A percentile compares a stretch with the other conserved stretches of the same genome.
These are phyloP conservation scores for Haplographium delicatum DNA, from an alignment of 495 filamentous ascomycete genomes.

Conservation along the genomic window DNA sequence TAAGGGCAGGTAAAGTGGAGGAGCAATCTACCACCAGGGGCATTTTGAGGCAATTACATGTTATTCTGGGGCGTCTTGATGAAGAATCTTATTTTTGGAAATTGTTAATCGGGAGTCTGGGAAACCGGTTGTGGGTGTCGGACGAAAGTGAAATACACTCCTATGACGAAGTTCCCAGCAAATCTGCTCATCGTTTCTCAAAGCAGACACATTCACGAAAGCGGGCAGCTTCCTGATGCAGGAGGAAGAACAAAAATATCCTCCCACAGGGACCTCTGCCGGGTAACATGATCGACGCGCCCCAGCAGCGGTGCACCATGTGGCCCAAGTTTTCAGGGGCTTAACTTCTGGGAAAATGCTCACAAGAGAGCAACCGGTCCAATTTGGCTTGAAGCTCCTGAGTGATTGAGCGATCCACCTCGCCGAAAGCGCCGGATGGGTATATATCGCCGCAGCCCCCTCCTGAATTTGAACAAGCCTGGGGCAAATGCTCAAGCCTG, in stretches of 20 bases:
- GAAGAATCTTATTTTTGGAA: no score
- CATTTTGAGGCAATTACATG: no score
- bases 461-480: no score
- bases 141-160: no score
- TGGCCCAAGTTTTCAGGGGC: constrained; percentile 11
- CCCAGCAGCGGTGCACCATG: constrained; percentile 1
- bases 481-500: no score
- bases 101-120: not conserved
- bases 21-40: no score
- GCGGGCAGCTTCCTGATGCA: constrained; percentile 4
- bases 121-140: not conserved
- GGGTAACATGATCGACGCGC: constrained; percentile 17
- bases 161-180: constrained; percentile 1
- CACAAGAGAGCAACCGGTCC: constrained; percentile 14
- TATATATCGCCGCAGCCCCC: constrained; percentile 15
- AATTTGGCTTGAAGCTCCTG: constrained; percentile 8
- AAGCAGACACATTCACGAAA: constrained; percentile 2
- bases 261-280: not conserved
- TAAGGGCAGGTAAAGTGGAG: no score
- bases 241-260: not conserved
- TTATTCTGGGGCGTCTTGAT: no score
- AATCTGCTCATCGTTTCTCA: constrained; percentile 6
- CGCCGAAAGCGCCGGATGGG: constrained; percentile 20
- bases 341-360: not conserved
- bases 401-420: constrained; percentile 10